These are phyloP conservation scores for Dacryopinax primogenitus DNA, from an alignment of 768 basidiomycete species.

Conservation along the genomic window DNA sequence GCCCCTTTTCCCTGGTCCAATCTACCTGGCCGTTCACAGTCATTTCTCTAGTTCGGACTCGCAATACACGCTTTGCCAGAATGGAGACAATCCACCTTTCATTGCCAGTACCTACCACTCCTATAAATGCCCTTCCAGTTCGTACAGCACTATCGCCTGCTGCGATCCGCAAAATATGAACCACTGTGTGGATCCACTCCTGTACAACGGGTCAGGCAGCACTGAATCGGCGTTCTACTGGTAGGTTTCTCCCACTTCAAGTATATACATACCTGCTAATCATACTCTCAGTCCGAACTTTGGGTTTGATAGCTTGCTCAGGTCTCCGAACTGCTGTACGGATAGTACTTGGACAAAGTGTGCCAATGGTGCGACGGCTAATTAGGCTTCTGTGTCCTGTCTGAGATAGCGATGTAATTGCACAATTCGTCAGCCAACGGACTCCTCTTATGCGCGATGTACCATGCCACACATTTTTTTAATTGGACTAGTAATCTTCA, in stretches of 20 bases:
- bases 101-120: not conserved
- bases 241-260: too few species aligned
- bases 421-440: too few species aligned
- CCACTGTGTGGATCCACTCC: not conserved
- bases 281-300: not conserved
- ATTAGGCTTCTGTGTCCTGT: too few species aligned
- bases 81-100: not conserved
- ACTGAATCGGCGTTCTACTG: not conserved
- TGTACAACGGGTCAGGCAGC: not conserved
- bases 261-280: too few species aligned
- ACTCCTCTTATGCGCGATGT: too few species aligned
- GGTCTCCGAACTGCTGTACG: not conserved
- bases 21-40: not conserved
- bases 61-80: not conserved
- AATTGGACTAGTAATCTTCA: too few species aligned
- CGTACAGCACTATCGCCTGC: not conserved
- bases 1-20: not conserved
- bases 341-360: not conserved
- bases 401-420: too few species aligned
- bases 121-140: not conserved
- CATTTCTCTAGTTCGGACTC: not conserved
- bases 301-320: not conserved
- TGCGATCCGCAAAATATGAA: not conserved
- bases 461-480: too few species aligned
- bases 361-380: not conserved